Evolutionary conservation across 1,139 yeast genomes (phyloP).

Genomic region (Ashbya aceris): DNA sequence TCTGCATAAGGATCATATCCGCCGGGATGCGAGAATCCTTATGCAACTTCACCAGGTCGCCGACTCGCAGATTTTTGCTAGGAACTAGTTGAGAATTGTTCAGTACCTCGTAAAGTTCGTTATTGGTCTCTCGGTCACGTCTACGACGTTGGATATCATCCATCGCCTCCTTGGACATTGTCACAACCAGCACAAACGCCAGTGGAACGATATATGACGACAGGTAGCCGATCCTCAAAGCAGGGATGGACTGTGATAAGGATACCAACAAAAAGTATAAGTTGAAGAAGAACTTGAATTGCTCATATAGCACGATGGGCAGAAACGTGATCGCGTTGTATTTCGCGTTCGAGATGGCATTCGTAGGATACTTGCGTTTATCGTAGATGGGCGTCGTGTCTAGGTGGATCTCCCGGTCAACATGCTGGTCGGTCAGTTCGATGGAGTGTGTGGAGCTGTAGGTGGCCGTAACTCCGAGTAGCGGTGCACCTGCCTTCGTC

Average conservation of each 20-base stretch:
- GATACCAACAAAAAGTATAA: conserved; percentile 88
- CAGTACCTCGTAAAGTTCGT: conserved; percentile 70
- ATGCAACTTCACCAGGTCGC: conserved; percentile 73
- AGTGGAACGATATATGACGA: conserved; percentile 91
- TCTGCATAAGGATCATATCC: conserved; percentile 74
- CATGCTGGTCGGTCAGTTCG: conserved; percentile 28
- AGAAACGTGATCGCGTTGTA: conserved; percentile 82
- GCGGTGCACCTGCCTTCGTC: background rate
- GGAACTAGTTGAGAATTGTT: conserved; percentile 41
- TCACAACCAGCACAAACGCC: conserved; percentile 82
- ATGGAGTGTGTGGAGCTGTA: conserved; percentile 17
- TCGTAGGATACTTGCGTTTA: conserved; percentile 47
- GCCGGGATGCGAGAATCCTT: conserved; percentile 90
- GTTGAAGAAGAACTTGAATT: conserved; percentile 93
- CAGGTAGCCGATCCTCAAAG: conserved; percentile 81
- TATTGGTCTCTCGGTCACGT: conserved; percentile 83
- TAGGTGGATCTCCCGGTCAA: conserved; percentile 35
- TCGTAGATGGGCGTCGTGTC: conserved; percentile 32
- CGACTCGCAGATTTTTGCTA: conserved; percentile 67
- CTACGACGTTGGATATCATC: conserved; percentile 88
- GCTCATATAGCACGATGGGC: conserved; percentile 86
- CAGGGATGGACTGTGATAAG: conserved; percentile 87
- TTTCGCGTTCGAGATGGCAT: conserved; percentile 89
- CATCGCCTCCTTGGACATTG: conserved; percentile 91
- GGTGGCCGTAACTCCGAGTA: conserved; percentile 1